These are phyloP conservation scores for Xylaria longipes DNA, from an alignment of 495 filamentous ascomycete genomes.

Conservation along the genomic window DNA sequence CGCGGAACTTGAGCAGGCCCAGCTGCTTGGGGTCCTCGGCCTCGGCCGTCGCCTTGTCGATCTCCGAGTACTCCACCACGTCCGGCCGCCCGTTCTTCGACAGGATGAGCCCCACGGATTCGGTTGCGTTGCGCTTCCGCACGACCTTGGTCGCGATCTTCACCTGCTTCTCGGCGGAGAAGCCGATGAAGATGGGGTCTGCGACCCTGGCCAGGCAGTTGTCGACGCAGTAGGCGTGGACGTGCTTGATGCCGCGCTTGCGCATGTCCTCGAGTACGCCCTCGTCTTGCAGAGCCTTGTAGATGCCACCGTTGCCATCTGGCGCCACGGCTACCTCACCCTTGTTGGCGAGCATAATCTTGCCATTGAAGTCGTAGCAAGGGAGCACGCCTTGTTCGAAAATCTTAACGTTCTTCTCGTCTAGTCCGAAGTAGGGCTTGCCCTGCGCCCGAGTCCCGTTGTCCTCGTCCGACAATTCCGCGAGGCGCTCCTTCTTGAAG, in stretches of 20 bases:
- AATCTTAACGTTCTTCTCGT: constrained; percentile 83
- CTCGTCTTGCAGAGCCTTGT: constrained; percentile 84
- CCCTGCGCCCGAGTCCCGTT: constrained; percentile 36
- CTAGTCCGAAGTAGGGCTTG: constrained; percentile 77
- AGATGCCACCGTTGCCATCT: constrained; percentile 98
- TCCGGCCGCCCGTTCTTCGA: constrained; percentile 95
- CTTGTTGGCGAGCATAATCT: constrained; percentile 93
- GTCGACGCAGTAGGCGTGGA: constrained; percentile 98
- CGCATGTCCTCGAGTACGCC: constrained; percentile 89
- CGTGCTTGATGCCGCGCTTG: constrained; percentile 87
- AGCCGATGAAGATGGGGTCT: constrained; percentile 94
- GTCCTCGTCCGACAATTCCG: constrained; percentile 37
- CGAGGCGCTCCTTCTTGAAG: constrained; percentile 76
- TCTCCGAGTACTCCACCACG: constrained; percentile 99
- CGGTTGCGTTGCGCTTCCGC: constrained; percentile 94
- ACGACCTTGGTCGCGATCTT: constrained; percentile 99
- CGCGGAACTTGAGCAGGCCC: constrained; percentile 89
- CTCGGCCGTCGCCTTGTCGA: constrained; percentile 84
- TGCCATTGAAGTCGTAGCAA: constrained; percentile 96
- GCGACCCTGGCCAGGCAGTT: constrained; percentile 99
- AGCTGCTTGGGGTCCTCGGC: constrained; percentile 85
- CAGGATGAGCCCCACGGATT: constrained; percentile 94
- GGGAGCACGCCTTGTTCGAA: constrained; percentile 98
- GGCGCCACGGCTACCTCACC: constrained; percentile 93
- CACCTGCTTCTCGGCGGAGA: constrained; percentile 84